Conservation (phyloP, 345 rosid species). For the Pistacia atlantica region DNA sequence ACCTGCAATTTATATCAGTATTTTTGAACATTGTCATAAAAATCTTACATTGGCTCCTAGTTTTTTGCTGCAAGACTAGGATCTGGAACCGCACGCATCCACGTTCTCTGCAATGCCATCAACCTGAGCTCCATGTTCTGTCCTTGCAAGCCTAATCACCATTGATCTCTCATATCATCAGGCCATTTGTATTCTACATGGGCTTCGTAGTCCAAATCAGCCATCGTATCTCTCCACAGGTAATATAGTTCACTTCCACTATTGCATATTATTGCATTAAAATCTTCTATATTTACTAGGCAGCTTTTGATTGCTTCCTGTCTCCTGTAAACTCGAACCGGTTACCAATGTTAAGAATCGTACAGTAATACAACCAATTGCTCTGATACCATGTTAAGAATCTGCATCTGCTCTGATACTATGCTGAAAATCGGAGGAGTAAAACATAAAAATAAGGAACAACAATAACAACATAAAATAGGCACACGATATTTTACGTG, state of each 20-base stretch:
- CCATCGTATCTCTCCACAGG: constrained; percentile 78
- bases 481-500: no score
- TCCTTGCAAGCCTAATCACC: constrained; percentile 48
- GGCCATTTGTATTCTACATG: constrained; percentile 91
- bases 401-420: no score
- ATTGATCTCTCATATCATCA: constrained; percentile 65
- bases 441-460: no score
- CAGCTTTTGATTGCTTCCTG: constrained; percentile 50
- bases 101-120: constrained; percentile 44
- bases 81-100: constrained; percentile 56
- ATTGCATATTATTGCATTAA: constrained; percentile 83
- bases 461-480: no score
- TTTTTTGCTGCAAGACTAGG: constrained; percentile 63
- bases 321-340: constrained; percentile 46
- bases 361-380: no score
- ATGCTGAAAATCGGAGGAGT: no score
- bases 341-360: no score
- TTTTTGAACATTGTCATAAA: constrained; percentile 1
- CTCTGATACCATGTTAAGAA: no score
- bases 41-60: constrained; percentile 64
- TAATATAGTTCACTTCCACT: constrained; percentile 80
- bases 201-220: constrained; percentile 69
- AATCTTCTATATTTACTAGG: constrained; percentile 64
- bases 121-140: constrained; percentile 50
- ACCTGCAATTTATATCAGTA: neutral